These are phyloP conservation scores for Periglandula ipomoeae DNA, from an alignment of 2,329 filamentous ascomycete genomes.

Conservation along the genomic window DNA sequence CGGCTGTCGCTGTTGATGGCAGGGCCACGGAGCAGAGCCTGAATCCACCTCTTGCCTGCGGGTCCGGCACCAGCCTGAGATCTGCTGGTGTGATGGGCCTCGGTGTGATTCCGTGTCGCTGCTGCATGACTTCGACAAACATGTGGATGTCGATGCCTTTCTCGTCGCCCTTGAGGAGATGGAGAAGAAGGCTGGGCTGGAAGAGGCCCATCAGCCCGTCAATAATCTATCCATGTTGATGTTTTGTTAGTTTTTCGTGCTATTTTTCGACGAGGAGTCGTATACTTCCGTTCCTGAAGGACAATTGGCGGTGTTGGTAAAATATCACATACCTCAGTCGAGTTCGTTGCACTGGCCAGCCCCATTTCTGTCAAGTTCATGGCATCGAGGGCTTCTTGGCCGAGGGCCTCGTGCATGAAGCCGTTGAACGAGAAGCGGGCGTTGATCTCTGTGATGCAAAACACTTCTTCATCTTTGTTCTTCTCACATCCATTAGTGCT, in stretches of 20 bases:
- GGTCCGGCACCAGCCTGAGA: slow-evolving; percentile 22
- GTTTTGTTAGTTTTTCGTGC: too few species aligned
- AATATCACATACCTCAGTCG: slow-evolving; percentile 4
- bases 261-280: too few species aligned
- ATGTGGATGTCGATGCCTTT: slow-evolving; percentile 29
- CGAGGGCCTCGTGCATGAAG: slow-evolving; percentile 20
- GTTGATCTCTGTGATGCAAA: slow-evolving; percentile 31
- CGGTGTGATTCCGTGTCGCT: slow-evolving; percentile 20
- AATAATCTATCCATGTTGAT: too few species aligned
- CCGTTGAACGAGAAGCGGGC: slow-evolving; percentile 32
- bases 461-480: too few species aligned
- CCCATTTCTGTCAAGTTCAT: slow-evolving; percentile 7
- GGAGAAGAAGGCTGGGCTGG: slow-evolving; percentile 18
- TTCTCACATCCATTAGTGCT: slow-evolving; percentile 9
- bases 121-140: slow-evolving; percentile 21
- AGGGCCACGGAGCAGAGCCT: slow-evolving; percentile 23
- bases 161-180: slow-evolving; percentile 29
- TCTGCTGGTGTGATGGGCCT: slow-evolving; percentile 25
- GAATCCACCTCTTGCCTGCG: slow-evolving; percentile 13
- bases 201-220: slow-evolving; percentile 23
- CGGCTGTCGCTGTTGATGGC: too few species aligned
- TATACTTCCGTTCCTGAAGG: too few species aligned
- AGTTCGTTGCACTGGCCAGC: slow-evolving; percentile 17
- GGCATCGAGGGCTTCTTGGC: slow-evolving; percentile 19
- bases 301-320: too few species aligned